A percentile compares a stretch with the other conserved stretches of the same genome.
Evolutionary conservation across 2,329 filamentous ascomycete species (phyloP).

Genomic region (Diatrype stigma): DNA sequence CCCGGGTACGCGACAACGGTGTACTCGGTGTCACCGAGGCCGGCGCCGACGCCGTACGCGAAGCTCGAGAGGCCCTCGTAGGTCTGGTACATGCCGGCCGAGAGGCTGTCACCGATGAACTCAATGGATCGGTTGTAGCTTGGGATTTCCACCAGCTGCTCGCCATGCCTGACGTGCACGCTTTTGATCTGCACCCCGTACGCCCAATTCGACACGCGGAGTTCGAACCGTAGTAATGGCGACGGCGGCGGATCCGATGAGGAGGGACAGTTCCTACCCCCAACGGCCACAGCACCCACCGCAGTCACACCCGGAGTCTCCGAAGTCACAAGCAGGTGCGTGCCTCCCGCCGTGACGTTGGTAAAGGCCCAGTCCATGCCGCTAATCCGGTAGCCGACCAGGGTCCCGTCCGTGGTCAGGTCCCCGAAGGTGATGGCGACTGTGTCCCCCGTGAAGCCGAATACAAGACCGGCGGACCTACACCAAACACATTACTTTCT

Average conservation of each 20-base stretch:
- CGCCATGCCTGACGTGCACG: constrained; percentile 43
- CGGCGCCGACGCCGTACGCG: constrained; percentile 50
- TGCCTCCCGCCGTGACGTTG: constrained; percentile 53
- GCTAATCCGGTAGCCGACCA: constrained; percentile 55
- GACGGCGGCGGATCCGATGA: too few species aligned
- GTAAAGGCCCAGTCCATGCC: constrained; percentile 58
- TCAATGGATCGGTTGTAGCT: constrained; percentile 34
- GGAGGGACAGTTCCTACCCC: too few species aligned
- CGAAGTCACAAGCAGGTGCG: constrained; percentile 50
- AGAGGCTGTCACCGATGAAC: constrained; percentile 45
- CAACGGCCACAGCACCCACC: too few species aligned
- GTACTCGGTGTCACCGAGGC: constrained; percentile 55
- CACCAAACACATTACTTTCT: constrained; percentile 2
- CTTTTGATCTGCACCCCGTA: constrained; percentile 53
- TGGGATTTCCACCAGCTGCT: constrained; percentile 40
- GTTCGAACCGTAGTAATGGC: constrained; percentile 50
- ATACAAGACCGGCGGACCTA: constrained; percentile 50
- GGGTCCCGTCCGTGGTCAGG: constrained; percentile 42
- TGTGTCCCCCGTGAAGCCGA: constrained; percentile 50
- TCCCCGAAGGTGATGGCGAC: constrained; percentile 53
- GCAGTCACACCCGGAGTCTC: constrained; percentile 40
- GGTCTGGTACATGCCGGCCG: constrained; percentile 52
- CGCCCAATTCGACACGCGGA: constrained; percentile 59
- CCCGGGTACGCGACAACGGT: constrained; percentile 55
- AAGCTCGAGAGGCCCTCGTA: constrained; percentile 56